Evolutionary conservation across 805 yeast genomes (phyloP).

Genomic region (Candida chilensis): DNA sequence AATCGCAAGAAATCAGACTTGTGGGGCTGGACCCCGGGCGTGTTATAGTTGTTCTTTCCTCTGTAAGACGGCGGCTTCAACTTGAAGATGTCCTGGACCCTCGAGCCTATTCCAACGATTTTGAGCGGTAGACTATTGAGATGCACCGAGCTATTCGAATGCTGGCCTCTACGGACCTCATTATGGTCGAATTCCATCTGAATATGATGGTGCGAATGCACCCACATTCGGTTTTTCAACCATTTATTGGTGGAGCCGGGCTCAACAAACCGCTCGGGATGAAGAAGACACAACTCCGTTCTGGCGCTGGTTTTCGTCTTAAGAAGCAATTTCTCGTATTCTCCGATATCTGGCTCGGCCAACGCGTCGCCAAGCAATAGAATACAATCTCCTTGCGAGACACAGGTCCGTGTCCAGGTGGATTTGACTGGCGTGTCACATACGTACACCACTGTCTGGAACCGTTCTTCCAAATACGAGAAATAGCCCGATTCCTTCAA

Average conservation of each 20-base stretch:
- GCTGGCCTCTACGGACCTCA: conserved; percentile 1
- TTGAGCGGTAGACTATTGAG: conserved; percentile 1
- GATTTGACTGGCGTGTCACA: conserved; percentile 81
- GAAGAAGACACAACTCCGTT: conserved; percentile 78
- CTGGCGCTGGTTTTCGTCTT: conserved; percentile 77
- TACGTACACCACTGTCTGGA: conserved; percentile 81
- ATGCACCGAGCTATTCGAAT: conserved; percentile 4
- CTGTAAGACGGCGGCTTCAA: conserved; percentile 2
- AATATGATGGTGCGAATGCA: conserved; percentile 86
- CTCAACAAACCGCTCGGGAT: conserved; percentile 70
- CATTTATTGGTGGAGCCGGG: conserved; percentile 83
- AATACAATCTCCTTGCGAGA: conserved; percentile 94
- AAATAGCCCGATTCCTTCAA: conserved; percentile 83
- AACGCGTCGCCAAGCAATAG: conserved; percentile 79
- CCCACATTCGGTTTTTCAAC: conserved; percentile 85
- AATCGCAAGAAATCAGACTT: conserved; percentile 85
- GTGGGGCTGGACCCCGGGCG: conserved; percentile 40
- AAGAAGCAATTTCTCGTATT: conserved; percentile 69
- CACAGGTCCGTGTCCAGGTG: conserved; percentile 87
- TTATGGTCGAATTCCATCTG: conserved; percentile 44
- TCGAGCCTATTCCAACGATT: conserved; percentile 11
- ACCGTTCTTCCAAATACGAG: conserved; percentile 83
- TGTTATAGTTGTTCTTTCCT: conserved; percentile 10
- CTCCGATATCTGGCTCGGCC: conserved; percentile 68
- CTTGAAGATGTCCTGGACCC: conserved; percentile 13